phyloP scores from a whole-genome alignment of 148 eudicot genomes.

The Bassia scoparia region DNA sequence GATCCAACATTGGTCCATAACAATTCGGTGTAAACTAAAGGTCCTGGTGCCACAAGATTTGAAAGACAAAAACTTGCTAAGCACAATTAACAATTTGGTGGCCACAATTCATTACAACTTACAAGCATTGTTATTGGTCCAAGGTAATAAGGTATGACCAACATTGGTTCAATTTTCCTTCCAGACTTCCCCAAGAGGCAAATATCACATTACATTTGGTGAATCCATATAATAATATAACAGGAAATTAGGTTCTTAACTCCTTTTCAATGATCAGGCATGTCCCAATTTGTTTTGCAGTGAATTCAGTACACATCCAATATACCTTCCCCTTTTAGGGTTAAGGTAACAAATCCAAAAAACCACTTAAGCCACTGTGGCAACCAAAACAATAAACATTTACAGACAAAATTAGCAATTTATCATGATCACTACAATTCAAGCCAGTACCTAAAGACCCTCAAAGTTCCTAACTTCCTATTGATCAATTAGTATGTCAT shows the following conservation, averaged over 20 bases:
- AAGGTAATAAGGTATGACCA: no score
- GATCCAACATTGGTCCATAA: neutral
- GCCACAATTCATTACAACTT: neutral
- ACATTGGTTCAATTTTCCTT: neutral
- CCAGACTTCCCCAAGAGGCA: neutral
- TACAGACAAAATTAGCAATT: no score
- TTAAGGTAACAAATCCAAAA: no score
- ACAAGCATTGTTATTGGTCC: no score
- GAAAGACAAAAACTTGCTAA: no score
- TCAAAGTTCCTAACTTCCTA: neutral
- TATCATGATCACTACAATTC: neutral
- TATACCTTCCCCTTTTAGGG: no score
- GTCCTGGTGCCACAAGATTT: no score
- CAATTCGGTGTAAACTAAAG: no score
- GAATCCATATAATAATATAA: neutral
- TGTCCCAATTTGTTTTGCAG: neutral
- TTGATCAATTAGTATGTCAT: neutral
- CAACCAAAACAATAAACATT: no score
- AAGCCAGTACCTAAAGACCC: neutral
- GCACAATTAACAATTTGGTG: no score
- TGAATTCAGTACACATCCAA: no score
- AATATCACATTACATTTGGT: neutral
- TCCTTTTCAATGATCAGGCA: neutral
- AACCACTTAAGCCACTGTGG: no score
- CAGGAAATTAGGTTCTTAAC: neutral